Percentiles rank a stretch among this genome's conserved stretches.
These are phyloP conservation scores for Pseudocercospora fuligena DNA, from an alignment of 2,329 filamentous ascomycete species.

Conservation along the genomic window DNA sequence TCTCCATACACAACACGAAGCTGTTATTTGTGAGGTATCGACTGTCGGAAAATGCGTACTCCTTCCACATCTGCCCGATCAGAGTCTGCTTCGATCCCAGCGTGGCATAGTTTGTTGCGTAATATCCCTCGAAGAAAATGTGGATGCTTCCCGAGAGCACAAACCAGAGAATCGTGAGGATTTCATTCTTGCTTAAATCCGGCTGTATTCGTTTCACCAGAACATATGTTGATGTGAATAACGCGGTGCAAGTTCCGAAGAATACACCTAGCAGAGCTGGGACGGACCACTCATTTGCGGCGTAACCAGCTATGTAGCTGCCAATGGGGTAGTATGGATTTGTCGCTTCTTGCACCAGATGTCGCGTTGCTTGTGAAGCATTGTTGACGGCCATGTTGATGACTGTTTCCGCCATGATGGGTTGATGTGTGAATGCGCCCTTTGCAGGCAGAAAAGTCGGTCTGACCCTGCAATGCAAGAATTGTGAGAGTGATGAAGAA, in stretches of 20 bases:
- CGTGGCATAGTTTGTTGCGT: constrained; percentile 68
- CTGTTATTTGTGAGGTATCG: constrained; percentile 81
- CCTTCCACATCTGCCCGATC: constrained; percentile 86
- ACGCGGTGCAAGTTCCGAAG: constrained; percentile 57
- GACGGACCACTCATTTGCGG: constrained; percentile 68
- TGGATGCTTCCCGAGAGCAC: constrained; percentile 74
- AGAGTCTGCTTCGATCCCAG: constrained; percentile 72
- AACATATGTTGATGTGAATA: constrained; percentile 63
- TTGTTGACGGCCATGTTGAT: constrained; percentile 16
- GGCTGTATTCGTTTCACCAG: constrained; percentile 60
- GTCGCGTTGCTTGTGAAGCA: constrained; percentile 37
- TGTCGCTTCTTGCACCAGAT: not conserved
- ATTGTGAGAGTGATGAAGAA: not conserved
- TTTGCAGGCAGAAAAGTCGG: not conserved
- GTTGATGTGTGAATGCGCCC: not conserved
- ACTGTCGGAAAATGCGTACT: constrained; percentile 86
- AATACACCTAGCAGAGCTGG: constrained; percentile 65
- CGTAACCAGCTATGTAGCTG: constrained; percentile 65
- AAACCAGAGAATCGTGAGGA: constrained; percentile 73
- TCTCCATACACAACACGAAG: constrained; percentile 87
- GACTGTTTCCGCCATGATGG: constrained; percentile 13
- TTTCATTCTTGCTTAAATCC: constrained; percentile 59
- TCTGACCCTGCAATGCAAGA: not conserved
- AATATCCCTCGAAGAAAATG: constrained; percentile 85
- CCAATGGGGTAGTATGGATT: constrained; percentile 75